Evolutionary conservation across 2,329 filamentous ascomycete genomes (phyloP).

Genomic region (Trichophyton benhamiae): DNA sequence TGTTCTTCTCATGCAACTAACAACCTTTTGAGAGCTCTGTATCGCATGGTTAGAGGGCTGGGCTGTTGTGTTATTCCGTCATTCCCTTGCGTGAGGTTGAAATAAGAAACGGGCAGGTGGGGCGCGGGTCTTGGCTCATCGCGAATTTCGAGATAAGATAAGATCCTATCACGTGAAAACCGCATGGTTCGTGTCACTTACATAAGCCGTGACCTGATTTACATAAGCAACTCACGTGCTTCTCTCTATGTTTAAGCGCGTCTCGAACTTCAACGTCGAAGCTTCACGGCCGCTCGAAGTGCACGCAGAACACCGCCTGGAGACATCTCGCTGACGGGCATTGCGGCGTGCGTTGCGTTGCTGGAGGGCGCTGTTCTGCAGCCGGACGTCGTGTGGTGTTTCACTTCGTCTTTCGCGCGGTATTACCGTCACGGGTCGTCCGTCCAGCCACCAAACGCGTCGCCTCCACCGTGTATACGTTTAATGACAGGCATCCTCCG

Average conservation of each 20-base stretch:
- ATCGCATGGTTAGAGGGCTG: not conserved
- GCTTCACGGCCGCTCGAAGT: not conserved
- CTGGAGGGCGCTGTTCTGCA: not conserved
- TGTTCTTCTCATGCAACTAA: not conserved
- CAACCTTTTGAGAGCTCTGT: not conserved
- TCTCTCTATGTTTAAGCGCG: not conserved
- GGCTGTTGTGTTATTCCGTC: not conserved
- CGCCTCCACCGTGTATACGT: slow-evolving; percentile 10
- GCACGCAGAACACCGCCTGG: not conserved
- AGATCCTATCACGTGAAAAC: not conserved
- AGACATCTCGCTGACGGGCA: not conserved
- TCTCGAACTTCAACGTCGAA: not conserved
- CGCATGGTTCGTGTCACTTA: not conserved
- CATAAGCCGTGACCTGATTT: not conserved
- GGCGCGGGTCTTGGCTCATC: not conserved
- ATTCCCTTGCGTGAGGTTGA: not conserved
- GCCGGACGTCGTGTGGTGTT: not conserved
- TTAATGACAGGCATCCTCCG: slow-evolving; percentile 11
- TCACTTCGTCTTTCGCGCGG: not conserved
- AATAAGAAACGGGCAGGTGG: not conserved
- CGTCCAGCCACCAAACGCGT: slow-evolving; percentile 13
- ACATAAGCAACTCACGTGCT: not conserved
- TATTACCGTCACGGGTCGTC: not conserved
- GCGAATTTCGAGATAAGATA: not conserved
- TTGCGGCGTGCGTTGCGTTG: not conserved